Percentiles rank a stretch among this genome's conserved stretches.
These are phyloP conservation scores for Aspergillus viridinutans DNA, from an alignment of 2,329 filamentous ascomycete genomes.

Conservation along the genomic window DNA sequence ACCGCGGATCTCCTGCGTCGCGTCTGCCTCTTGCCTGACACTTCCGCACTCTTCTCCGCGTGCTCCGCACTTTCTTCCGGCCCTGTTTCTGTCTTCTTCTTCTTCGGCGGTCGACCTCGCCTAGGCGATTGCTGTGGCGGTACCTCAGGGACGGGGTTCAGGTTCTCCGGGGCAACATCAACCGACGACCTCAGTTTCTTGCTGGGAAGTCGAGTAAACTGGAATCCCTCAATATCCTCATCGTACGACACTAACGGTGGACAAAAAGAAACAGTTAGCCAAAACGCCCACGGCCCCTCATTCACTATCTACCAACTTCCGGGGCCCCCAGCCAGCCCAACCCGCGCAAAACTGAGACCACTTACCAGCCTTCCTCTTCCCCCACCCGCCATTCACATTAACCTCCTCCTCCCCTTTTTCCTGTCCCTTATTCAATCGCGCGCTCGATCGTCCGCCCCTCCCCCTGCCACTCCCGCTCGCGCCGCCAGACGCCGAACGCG, in stretches of 20 bases:
- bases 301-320: not conserved
- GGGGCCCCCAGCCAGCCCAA: not conserved
- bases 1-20: conserved; percentile 19
- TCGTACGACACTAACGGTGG: conserved; percentile 50
- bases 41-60: conserved; percentile 19
- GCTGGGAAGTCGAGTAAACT: conserved; percentile 66
- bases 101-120: conserved; percentile 42
- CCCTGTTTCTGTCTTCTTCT: conserved; percentile 31
- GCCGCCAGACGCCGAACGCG: conserved; percentile 27
- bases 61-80: conserved; percentile 5
- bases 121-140: conserved; percentile 27
- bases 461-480: conserved; percentile 17
- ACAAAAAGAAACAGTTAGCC: not conserved
- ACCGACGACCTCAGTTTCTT: conserved; percentile 55
- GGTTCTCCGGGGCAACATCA: conserved; percentile 21
- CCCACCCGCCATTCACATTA: conserved; percentile 21
- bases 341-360: conserved; percentile 1
- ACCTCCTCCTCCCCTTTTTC: conserved; percentile 16
- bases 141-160: conserved; percentile 40
- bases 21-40: conserved; percentile 20
- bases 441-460: conserved; percentile 25
- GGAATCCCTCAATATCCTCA: conserved; percentile 73
- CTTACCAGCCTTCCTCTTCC: conserved; percentile 46
- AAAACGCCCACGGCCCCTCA: not conserved
- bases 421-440: conserved; percentile 35